phyloP scores from a whole-genome alignment of 345 rosid genomes.

The Clausena lansium region DNA sequence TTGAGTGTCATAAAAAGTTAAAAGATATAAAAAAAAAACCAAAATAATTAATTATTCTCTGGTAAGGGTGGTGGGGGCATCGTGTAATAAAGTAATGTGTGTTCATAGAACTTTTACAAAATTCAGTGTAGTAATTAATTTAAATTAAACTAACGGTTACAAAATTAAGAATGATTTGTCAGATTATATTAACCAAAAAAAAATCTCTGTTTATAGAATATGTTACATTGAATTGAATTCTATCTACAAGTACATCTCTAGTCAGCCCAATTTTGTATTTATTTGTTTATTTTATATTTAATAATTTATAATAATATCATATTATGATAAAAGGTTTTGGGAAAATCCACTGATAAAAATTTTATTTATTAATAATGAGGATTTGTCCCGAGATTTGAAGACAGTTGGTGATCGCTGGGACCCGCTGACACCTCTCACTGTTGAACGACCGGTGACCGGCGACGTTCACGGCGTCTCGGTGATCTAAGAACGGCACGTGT shows the following conservation, averaged over 20 bases:
- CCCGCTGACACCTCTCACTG: constrained; percentile 29
- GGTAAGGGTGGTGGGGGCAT: constrained; percentile 21
- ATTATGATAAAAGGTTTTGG: constrained; percentile 1
- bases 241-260: background rate
- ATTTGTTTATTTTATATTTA: background rate
- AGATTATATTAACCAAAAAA: background rate
- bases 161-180: background rate
- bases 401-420: constrained; percentile 33
- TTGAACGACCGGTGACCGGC: constrained; percentile 47
- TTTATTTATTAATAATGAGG: background rate
- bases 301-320: background rate
- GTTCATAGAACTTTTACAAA: background rate
- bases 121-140: background rate
- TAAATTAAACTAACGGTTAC: background rate
- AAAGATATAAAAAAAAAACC: background rate
- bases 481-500: constrained; percentile 37
- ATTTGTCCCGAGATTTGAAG: constrained; percentile 27
- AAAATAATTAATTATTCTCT: background rate
- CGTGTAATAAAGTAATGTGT: constrained; percentile 2
- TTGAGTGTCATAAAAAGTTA: background rate
- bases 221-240: background rate
- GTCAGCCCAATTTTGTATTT: background rate
- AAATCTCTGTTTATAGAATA: background rate
- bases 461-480: constrained; percentile 38
- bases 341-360: background rate